These are phyloP conservation scores for Tuber calosporum DNA, from an alignment of 495 filamentous ascomycete species.

Conservation along the genomic window DNA sequence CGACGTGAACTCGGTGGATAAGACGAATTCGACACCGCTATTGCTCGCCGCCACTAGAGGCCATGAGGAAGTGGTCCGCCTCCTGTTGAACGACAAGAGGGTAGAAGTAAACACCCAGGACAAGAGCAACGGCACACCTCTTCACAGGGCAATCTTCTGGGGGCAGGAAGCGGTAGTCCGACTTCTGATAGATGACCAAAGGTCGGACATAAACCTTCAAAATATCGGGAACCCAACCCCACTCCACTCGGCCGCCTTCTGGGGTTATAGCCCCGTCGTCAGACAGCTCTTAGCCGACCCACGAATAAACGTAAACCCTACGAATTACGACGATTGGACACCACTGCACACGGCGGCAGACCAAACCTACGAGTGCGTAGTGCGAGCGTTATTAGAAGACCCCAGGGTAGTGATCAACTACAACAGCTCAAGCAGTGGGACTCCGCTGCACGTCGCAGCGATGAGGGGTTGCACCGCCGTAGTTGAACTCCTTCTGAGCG, in stretches of 20 bases:
- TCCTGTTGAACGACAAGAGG: background rate
- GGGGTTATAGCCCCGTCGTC: constrained; percentile 31
- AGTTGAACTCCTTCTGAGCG: background rate
- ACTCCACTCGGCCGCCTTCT: constrained; percentile 21
- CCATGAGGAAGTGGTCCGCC: constrained; percentile 20
- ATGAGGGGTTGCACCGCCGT: background rate
- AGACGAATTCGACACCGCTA: constrained; percentile 14
- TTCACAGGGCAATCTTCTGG: constrained; percentile 19
- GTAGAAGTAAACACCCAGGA: constrained; percentile 24
- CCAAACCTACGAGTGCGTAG: background rate
- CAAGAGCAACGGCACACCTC: constrained; percentile 23
- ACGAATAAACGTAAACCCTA: constrained; percentile 22
- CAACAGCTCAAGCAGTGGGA: background rate
- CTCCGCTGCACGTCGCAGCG: background rate
- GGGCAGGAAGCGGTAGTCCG: constrained; percentile 32
- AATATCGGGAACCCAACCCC: constrained; percentile 24
- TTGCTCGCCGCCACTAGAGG: constrained; percentile 25
- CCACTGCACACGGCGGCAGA: constrained; percentile 14
- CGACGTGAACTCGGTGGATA: constrained; percentile 17
- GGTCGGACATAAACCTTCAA: constrained; percentile 20
- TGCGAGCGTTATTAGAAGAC: background rate
- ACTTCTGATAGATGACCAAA: constrained; percentile 15
- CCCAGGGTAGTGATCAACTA: background rate
- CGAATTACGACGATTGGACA: constrained; percentile 21
- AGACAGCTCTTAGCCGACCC: constrained; percentile 24